Evolutionary conservation across 768 basidiomycete species (phyloP).

Genomic region (Trametes cingulata): DNA sequence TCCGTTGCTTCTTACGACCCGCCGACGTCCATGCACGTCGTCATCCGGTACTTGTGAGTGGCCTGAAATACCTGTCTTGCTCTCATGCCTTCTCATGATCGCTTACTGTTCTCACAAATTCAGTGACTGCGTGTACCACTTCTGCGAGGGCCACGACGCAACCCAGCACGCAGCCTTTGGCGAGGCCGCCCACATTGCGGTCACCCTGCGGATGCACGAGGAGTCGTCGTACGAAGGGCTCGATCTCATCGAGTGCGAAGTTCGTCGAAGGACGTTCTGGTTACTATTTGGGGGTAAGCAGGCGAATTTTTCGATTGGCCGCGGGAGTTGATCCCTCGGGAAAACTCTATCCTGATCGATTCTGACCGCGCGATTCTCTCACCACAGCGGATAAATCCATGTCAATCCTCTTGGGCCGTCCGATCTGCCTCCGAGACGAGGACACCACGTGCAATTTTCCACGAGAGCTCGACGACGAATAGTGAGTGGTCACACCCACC

Average conservation of each 20-base stretch:
- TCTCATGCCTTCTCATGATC: slow-evolving; percentile 2
- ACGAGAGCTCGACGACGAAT: slow-evolving; percentile 86
- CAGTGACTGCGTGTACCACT: slow-evolving; percentile 84
- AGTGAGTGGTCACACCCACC: slow-evolving; percentile 52
- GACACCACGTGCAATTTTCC: slow-evolving; percentile 85
- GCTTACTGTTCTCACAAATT: slow-evolving; percentile 7
- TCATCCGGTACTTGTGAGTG: slow-evolving; percentile 86
- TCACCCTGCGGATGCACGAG: slow-evolving; percentile 84
- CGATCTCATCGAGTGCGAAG: slow-evolving; percentile 86
- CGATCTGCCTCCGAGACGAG: slow-evolving; percentile 85
- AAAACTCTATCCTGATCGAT: slow-evolving; percentile 21
- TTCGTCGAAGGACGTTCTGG: slow-evolving; percentile 87
- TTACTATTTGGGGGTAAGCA: slow-evolving; percentile 79
- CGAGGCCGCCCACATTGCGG: slow-evolving; percentile 81
- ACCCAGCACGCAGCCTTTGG: slow-evolving; percentile 88
- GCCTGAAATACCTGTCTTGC: slow-evolving; percentile 4
- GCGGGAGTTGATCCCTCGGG: slow-evolving; percentile 1
- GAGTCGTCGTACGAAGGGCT: slow-evolving; percentile 80
- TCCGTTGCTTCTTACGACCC: slow-evolving; percentile 82
- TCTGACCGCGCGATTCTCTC: slow-evolving; percentile 4
- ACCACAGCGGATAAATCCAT: slow-evolving; percentile 82
- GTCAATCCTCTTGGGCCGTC: slow-evolving; percentile 81
- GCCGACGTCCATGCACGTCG: slow-evolving; percentile 80
- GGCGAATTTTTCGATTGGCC: slow-evolving; percentile 18
- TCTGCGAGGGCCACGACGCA: slow-evolving; percentile 85